Evolutionary conservation across 768 basidiomycete species (phyloP), one percentile per base, ranked within the genome.

Genomic region (Lepiota brunneoincarnata): DNA sequence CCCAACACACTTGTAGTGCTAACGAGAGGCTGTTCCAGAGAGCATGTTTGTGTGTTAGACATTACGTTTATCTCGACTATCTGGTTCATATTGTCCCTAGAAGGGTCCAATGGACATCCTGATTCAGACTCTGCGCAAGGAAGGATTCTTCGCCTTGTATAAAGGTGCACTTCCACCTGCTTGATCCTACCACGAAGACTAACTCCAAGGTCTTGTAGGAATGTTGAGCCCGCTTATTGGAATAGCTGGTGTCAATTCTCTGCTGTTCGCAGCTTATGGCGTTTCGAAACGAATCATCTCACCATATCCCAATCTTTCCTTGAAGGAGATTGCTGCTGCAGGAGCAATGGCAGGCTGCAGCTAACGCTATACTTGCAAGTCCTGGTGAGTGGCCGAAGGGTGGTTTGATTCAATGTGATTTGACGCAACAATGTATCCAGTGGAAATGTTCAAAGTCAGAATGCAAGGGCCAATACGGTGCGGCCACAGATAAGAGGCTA

Each of bases 401-500:
- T 61, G n/a, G 10, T 24, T 36, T 9, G n/a, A 7, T 38, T 28
- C 35, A 12, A 15, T 1, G 17, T 35, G 47, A 6, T 36, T 12
- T 40, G 36, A 41, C 14, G 39, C 45, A 45, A 9, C 35, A 20
- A 6, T 17, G 21, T 44, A 21, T 45, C 37, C 56, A 92, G 91
- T 93, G 47, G 97, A 99, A 71, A 92, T 98, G 90, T 98, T 98
- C 76, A 98, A 99, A 71, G 92, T 98, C 24, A 81, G 91, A 15
- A 97, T 97, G 96, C 95, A 97, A n/a, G 70, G 94, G 89, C 6
- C 91, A 98, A 66, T 96, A 97, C 61, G 96, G 95, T 10, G 78
- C 76, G 3, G 76, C 82, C 11, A 77, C 80, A 7, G 94, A 98
- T 66, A 88, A 95, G 68, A 80, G 82, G 37, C 75, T 99, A 23